Evolutionary conservation across 2,329 filamentous ascomycete genomes (phyloP).

Genomic region (Chrysoporthe austroafricana): DNA sequence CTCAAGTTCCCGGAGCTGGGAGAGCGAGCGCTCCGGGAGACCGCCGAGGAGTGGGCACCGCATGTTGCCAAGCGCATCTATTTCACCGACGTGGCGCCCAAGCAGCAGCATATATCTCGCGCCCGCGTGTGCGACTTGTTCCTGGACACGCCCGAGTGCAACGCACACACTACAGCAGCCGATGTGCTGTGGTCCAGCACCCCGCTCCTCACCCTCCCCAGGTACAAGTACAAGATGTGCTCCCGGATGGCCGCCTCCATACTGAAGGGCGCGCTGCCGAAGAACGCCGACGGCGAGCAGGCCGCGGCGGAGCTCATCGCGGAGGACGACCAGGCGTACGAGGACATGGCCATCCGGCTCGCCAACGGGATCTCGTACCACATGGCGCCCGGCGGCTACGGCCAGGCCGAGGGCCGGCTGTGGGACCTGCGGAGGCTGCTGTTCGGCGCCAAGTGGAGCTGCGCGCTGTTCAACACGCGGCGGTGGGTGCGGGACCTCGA

Average conservation of each 20-base stretch:
- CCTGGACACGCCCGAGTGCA: conserved; percentile 96
- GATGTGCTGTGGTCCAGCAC: conserved; percentile 97
- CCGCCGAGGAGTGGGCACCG: conserved; percentile 82
- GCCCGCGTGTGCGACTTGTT: conserved; percentile 93
- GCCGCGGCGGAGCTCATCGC: conserved; percentile 80
- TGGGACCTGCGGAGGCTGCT: conserved; percentile 79
- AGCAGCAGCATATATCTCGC: conserved; percentile 89
- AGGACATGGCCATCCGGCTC: conserved; percentile 72
- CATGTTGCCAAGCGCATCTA: conserved; percentile 83
- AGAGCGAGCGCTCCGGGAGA: conserved; percentile 80
- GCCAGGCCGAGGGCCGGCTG: conserved; percentile 68
- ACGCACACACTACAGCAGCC: conserved; percentile 95
- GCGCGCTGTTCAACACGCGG: conserved; percentile 86
- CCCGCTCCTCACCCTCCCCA: conserved; percentile 83
- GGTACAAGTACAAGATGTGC: conserved; percentile 98
- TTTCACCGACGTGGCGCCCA: conserved; percentile 96
- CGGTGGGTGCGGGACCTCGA: conserved; percentile 93
- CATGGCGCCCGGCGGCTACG: conserved; percentile 47
- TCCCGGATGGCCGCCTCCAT: conserved; percentile 97
- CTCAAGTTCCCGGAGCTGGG: conserved; percentile 95
- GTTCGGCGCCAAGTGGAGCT: conserved; percentile 82
- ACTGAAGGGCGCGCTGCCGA: conserved; percentile 83
- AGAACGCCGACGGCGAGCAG: conserved; percentile 64
- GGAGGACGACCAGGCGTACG: conserved; percentile 79
- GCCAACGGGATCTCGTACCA: conserved; percentile 67